Evolutionary conservation across 75 land plant genomes (phyloP).

Genomic region (Azolla pinnata): DNA sequence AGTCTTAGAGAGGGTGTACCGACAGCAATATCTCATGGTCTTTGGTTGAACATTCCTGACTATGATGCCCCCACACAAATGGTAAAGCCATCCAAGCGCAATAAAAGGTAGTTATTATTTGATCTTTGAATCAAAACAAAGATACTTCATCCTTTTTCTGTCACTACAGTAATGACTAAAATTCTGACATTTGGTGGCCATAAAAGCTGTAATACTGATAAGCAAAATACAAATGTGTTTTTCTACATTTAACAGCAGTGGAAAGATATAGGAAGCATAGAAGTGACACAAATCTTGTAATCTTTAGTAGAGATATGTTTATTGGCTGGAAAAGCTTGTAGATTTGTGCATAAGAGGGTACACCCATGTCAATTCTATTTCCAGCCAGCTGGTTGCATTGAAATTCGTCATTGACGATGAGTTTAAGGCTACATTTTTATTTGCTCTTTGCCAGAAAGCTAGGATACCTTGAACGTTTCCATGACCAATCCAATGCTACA

Average conservation of each 20-base stretch:
- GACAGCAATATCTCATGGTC: slow-evolving; percentile 50
- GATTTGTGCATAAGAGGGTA: no score
- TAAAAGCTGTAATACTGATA: no score
- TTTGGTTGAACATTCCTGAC: slow-evolving; percentile 57
- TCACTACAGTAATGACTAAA: no score
- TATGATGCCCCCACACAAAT: slow-evolving; percentile 63
- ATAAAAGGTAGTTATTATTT: slow-evolving; percentile 27
- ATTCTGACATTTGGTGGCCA: no score
- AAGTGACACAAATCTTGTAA: no score
- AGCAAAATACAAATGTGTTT: no score
- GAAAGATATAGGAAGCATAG: no score
- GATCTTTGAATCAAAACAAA: background rate
- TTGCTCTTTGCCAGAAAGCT: background rate
- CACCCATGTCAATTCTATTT: background rate
- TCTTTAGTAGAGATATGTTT: no score
- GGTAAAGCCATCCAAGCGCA: slow-evolving; percentile 49
- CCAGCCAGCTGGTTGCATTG: slow-evolving; percentile 1
- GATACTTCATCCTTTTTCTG: background rate
- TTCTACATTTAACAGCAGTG: no score
- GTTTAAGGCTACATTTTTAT: background rate
- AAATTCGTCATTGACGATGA: background rate
- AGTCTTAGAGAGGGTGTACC: slow-evolving; percentile 46
- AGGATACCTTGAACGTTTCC: background rate
- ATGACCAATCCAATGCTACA: background rate
- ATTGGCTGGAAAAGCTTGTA: no score